phyloP scores from a whole-genome alignment of 2,329 filamentous ascomycete species.

The Curvularia sp. region DNA sequence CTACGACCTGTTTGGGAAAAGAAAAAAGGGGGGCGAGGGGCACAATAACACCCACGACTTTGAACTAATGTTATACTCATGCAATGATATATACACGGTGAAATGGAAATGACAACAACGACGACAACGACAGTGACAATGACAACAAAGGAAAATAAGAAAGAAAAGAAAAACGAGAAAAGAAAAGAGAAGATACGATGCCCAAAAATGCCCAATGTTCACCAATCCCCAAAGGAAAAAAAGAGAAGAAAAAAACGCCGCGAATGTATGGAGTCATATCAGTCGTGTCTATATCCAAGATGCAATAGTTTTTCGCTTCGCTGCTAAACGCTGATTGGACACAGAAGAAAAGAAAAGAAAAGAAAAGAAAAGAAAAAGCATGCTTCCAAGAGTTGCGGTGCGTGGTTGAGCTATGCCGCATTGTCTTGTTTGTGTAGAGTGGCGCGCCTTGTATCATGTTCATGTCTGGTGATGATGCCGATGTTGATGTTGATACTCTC shows the following conservation, averaged over 20 bases:
- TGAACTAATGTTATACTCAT: not conserved
- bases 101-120: not conserved
- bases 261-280: not conserved
- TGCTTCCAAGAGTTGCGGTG: not conserved
- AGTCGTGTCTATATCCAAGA: slow-evolving; percentile 15
- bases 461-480: no score
- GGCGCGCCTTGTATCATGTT: no score
- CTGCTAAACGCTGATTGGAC: slow-evolving; percentile 1
- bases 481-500: slow-evolving; percentile 1
- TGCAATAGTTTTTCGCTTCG: slow-evolving; percentile 1
- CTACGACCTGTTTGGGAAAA: not conserved
- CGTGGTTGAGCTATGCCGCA: not conserved
- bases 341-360: not conserved
- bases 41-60: not conserved
- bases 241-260: not conserved
- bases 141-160: not conserved
- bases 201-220: not conserved
- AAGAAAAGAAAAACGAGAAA: not conserved
- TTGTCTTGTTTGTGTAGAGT: not conserved
- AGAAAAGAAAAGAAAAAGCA: not conserved
- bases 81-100: slow-evolving; percentile 11
- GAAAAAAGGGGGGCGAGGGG: not conserved
- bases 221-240: not conserved
- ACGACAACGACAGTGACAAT: not conserved
- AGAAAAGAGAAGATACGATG: not conserved